phyloP scores from a whole-genome alignment of 768 basidiomycete species.

The Rhodotorula kratochvilovae region DNA sequence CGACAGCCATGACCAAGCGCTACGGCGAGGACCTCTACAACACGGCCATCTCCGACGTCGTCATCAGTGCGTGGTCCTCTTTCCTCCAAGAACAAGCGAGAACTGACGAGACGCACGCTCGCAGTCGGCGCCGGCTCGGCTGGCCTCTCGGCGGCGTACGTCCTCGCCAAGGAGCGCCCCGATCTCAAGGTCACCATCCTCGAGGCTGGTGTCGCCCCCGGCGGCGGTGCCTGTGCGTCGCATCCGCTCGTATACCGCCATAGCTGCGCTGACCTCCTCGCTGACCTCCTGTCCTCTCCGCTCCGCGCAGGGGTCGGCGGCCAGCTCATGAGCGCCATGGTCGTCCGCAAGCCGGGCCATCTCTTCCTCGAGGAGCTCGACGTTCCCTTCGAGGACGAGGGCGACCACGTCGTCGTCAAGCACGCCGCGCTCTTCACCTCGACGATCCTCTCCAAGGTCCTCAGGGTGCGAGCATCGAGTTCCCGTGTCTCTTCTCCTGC shows the following conservation, averaged over 20 bases:
- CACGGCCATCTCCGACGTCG: constrained; percentile 68
- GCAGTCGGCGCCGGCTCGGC: constrained; percentile 62
- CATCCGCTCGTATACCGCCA: too few species aligned
- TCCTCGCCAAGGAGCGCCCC: constrained; percentile 62
- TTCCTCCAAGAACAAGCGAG: not conserved
- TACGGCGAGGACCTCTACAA: constrained; percentile 73
- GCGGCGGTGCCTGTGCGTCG: constrained; percentile 48
- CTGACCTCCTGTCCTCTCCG: too few species aligned
- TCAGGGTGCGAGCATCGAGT: constrained; percentile 50
- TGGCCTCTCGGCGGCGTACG: constrained; percentile 70
- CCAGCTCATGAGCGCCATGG: constrained; percentile 75
- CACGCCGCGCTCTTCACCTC: constrained; percentile 78
- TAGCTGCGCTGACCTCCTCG: too few species aligned
- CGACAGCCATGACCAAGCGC: constrained; percentile 63
- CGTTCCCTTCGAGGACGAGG: constrained; percentile 73
- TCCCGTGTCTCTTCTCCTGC: not conserved
- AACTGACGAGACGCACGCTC: not conserved
- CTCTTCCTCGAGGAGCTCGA: constrained; percentile 65
- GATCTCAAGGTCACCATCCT: constrained; percentile 64
- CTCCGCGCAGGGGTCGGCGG: constrained; percentile 26
- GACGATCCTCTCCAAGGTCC: constrained; percentile 64
- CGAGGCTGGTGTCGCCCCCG: constrained; percentile 74
- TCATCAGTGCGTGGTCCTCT: constrained; percentile 50
- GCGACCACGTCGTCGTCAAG: constrained; percentile 63
- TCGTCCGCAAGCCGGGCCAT: constrained; percentile 71